Conservation (phyloP, 2,329 filamentous ascomycete genomes). For the Seiridium cupressi region DNA sequence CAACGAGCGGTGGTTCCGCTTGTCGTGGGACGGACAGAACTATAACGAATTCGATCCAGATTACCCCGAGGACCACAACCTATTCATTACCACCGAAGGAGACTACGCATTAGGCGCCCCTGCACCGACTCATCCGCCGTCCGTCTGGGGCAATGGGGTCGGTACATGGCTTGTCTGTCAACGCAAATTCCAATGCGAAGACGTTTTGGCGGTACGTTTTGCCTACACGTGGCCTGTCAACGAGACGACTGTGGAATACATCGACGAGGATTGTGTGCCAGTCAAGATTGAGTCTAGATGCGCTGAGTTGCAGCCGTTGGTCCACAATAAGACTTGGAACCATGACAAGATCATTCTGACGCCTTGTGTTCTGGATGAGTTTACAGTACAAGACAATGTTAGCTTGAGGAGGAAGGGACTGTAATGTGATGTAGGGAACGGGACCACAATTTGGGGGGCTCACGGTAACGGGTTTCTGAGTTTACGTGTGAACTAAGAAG, state of each 20-base stretch:
- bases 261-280: background rate
- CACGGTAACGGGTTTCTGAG: too few relatives aligned
- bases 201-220: background rate
- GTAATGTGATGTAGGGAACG: too few relatives aligned
- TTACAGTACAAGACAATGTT: too few relatives aligned
- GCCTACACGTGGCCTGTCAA: background rate
- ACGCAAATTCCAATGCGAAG: background rate
- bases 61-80: background rate
- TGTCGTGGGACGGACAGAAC: background rate
- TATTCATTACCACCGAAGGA: background rate
- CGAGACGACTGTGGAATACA: background rate
- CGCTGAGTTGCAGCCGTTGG: background rate
- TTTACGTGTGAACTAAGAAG: too few relatives aligned
- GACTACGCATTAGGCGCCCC: background rate
- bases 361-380: background rate
- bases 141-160: background rate
- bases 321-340: background rate
- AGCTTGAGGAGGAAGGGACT: background rate
- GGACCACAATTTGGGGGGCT: too few relatives aligned
- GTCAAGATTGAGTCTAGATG: conserved; percentile 1
- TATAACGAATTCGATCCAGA: background rate
- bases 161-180: background rate
- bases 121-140: background rate
- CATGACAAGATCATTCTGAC: background rate
- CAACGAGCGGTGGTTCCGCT: background rate